Evolutionary conservation across 331 rosid species (phyloP), one percentile per base, ranked within the genome.

Genomic region (Saraca asoca): DNA sequence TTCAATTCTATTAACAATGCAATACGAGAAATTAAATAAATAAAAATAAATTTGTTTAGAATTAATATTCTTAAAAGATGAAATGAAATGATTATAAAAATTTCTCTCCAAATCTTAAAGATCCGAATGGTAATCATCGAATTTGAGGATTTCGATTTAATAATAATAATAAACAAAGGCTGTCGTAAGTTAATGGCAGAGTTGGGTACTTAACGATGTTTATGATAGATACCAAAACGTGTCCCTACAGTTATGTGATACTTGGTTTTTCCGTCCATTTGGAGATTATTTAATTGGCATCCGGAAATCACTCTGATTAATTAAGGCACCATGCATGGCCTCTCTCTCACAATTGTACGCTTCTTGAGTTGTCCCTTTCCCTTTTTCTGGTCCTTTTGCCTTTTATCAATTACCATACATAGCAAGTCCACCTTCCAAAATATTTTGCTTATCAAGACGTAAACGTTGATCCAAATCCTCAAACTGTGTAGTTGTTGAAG

Each of bases 231-330:
- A 24, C 31, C 31, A 24, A 24, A 24, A 0, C 8, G 6, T 59
- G 70, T 11, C 73, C 86, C 84, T 78, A 78, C 73, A 14, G 5
- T 7, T 29, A 24, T 19, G 43, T 38, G 54, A 34, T 18, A 12
- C 50, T 57, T 63, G 7, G 64, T 67, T 84, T 75, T 80, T 80
- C 91, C 96, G 67, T 82, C 88, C 87, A 79, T 75, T 68, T 82
- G 41, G 74, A 69, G 76, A 68, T 66, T 80, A 80, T 71, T 24
- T 64, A 52, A 29, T 72, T 82, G 76, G 61, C 34, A 61, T 33
- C 85, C 81, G 74, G 20, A 74, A 41, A 60, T 69, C 62, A 43
- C 76, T 63, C 58, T 68, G 71, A 54, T n/a, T n/a, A n/a, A n/a
- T 71, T 0, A 53, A 10, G 45, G 37, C 82, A 78, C 82, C 64